Base-by-base conservation (phyloP, 805 yeast species). In the Barnettozyma botsteinii region DNA sequence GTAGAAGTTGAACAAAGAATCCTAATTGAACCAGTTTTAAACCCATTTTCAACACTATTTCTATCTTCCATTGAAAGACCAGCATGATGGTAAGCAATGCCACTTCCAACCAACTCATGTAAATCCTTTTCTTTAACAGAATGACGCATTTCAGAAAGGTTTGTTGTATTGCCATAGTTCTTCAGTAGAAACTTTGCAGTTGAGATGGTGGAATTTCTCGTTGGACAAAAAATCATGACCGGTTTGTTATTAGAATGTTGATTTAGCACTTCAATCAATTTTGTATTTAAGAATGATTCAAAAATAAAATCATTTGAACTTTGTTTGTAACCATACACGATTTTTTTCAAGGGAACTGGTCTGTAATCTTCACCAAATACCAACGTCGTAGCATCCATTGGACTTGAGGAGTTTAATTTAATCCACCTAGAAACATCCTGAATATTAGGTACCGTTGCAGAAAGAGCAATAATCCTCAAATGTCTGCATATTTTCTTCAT, bases 21-120 rank as follows among this genome's bases (percentile, higher is more conserved):
- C 42, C 60, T 63, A 7, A 73, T 53, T 4, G 55, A 50, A 0
- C 78, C 78, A 5, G 55, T 51, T 6, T 66, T 53, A 43, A 75
- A 78, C 13, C 57, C 51, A 17, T 56, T 54, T 50, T 78, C 83
- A 3, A 77, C 65, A 1, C 57, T 40, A 12, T 47, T 55, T 35
- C 82, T 57, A 50, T 78, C 83, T 3, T 59, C 60, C 35, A 60
- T 50, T 2, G 72, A 58, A 31, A 77, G 55, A 2, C 83, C 83
- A 4, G 82, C 83, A 56, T 77, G 79, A 46, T 78, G 83, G 47
- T 61, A 74, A 0, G 73, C 77, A 27, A 78, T 60, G 0, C 79
- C 79, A 7, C 45, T 41, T 5, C 33, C 29, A 2, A 51, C 42
- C 13, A 60, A 19, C 1, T 42, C 53, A 1, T 22, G 17, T n/a